Base-by-base conservation (phyloP, 2,329 filamentous ascomycete genomes). In the Penicillium crustosum region DNA sequence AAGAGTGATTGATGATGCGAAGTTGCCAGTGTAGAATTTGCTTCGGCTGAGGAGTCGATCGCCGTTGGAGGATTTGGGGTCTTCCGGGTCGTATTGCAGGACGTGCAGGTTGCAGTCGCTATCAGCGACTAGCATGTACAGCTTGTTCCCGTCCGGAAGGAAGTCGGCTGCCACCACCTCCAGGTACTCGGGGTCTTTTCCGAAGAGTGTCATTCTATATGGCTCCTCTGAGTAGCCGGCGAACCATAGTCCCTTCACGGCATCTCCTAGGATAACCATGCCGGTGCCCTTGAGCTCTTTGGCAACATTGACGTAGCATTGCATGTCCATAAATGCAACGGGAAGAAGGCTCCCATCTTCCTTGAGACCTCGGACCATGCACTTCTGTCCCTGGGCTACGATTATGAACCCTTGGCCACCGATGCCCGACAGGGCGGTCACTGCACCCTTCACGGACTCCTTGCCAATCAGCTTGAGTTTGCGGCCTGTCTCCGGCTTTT, bases 311-410 rank as follows among this genome's bases (percentile, higher is more conserved):
- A 96, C 91, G 68, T 96, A 94, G 75, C 90, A 95, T 77, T 91
- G 94, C 87, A 97, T 95, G 70, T 99, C 94, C 82, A 99, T 89
- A 71, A 99, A 99, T 0, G 94, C 94, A 4, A 99, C 93, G 0
- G 94, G 94, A 0, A 97, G 81, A 52, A 97, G 83, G 1, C 90
- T 92, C 0, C 93, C 91, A 71, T 99, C 94, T 74, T 99, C 94
- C 73, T 97, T 97, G 3, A 99, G 82, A 41, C 94, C 94, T 58
- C 94, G 84, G 1, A 99, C 92, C 89, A 99, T 95, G 73, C 92
- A 93, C 76, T 99, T 99, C 70, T 97, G 93, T 0, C 94, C 94
- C 71, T 99, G 94, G 0, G 93, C 92, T 41, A 90, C 90, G 61
- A 94, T 87, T 82, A 95, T 86, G 65, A 93, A 91, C 1, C 90